These are phyloP conservation scores for Crotalaria pallida DNA, from an alignment of 306 rosid species.

Conservation along the genomic window DNA sequence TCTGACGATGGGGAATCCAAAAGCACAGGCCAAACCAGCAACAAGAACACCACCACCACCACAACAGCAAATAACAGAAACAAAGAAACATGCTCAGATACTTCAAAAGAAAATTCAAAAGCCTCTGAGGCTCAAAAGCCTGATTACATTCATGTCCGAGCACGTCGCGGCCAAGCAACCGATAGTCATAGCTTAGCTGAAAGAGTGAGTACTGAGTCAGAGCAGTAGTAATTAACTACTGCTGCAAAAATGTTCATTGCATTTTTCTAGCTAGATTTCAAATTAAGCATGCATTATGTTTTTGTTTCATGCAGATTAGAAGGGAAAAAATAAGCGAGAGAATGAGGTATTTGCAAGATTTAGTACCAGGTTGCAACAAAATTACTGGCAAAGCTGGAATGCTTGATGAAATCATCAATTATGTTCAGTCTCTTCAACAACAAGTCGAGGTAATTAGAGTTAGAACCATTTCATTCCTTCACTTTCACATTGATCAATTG, in stretches of 20 bases:
- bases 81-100: conserved; percentile 44
- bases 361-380: conserved; percentile 96
- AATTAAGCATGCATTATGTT: neutral
- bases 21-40: conserved; percentile 40
- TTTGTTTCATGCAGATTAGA: conserved; percentile 49
- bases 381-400: conserved; percentile 96
- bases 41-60: conserved; percentile 26
- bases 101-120: conserved; percentile 73
- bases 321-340: conserved; percentile 94
- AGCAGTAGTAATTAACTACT: neutral
- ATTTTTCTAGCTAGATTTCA: neutral
- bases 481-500: neutral
- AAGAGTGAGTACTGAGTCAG: conserved; percentile 48
- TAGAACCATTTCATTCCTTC: neutral
- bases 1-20: conserved; percentile 75
- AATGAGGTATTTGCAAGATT: conserved; percentile 90
- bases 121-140: conserved; percentile 63
- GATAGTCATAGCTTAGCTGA: conserved; percentile 98
- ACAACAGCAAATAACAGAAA: conserved; percentile 16
- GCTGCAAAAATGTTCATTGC: neutral
- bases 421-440: conserved; percentile 93
- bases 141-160: conserved; percentile 89
- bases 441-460: conserved; percentile 74
- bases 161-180: conserved; percentile 96
- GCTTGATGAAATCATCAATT: conserved; percentile 96